These are phyloP conservation scores for Citrus medica DNA, from an alignment of 345 rosid species.

Conservation along the genomic window DNA sequence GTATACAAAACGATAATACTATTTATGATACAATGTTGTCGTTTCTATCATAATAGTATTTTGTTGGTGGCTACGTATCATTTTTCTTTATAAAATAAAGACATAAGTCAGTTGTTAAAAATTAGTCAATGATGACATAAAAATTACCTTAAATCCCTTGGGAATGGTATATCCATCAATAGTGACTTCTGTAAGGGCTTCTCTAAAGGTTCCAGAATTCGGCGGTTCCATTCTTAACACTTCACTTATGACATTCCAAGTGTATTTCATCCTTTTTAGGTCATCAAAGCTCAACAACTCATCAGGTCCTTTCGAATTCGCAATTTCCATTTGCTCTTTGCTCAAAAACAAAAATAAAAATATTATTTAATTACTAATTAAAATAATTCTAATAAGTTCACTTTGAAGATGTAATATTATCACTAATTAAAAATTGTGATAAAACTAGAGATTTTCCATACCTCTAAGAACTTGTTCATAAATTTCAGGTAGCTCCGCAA, in stretches of 20 bases:
- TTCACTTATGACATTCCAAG: not conserved
- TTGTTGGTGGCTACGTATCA: too few relatives aligned
- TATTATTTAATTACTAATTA: not conserved
- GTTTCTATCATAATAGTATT: too few relatives aligned
- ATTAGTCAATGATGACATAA: too few relatives aligned
- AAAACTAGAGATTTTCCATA: not conserved
- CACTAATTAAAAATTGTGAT: not conserved
- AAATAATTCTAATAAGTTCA: not conserved
- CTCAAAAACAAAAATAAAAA: not conserved
- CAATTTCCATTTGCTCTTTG: constrained; percentile 12
- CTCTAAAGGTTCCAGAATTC: constrained; percentile 10
- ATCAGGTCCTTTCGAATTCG: constrained; percentile 7
- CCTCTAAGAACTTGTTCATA: constrained; percentile 15
- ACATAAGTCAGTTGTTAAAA: too few relatives aligned
- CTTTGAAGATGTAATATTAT: too few relatives aligned
- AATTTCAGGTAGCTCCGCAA: constrained; percentile 12
- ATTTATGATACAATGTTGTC: too few relatives aligned
- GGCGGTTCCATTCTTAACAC: not conserved
- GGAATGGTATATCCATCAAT: not conserved
- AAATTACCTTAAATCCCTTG: constrained; percentile 25
- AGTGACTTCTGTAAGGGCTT: constrained; percentile 15
- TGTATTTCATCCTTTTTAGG: not conserved
- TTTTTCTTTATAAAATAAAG: too few relatives aligned
- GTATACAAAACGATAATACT: too few relatives aligned
- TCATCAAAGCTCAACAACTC: constrained; percentile 6